These are phyloP conservation scores for Blastocystis sp. DNA, from an alignment of 352 stramenopile genomes.

Conservation along the genomic window DNA sequence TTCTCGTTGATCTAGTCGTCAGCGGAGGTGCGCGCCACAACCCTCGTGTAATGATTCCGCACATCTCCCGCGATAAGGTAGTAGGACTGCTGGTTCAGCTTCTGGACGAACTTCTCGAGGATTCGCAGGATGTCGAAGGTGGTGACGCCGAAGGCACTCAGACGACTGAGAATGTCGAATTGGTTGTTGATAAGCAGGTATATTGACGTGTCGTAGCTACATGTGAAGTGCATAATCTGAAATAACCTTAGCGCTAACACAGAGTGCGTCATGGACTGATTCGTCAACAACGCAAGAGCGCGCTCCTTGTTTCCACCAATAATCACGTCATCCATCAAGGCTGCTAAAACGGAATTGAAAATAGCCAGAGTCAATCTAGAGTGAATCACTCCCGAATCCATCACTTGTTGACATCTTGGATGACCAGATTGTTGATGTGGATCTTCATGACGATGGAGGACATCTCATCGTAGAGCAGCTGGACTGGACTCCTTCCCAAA, in stretches of 20 bases:
- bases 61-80: slow-evolving; percentile 22
- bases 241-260: slow-evolving; percentile 38
- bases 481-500: neutral
- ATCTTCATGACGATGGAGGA: slow-evolving; percentile 10
- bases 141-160: slow-evolving; percentile 10
- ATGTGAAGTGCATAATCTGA: neutral
- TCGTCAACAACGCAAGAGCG: neutral
- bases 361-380: slow-evolving; percentile 56
- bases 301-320: neutral
- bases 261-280: slow-evolving; percentile 7
- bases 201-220: slow-evolving; percentile 41
- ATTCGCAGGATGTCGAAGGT: slow-evolving; percentile 39
- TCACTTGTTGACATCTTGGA: slow-evolving; percentile 52
- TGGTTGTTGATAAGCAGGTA: slow-evolving; percentile 59
- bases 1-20: slow-evolving; percentile 1
- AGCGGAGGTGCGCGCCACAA: neutral
- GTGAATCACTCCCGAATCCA: neutral
- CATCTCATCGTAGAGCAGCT: slow-evolving; percentile 18
- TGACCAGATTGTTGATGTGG: slow-evolving; percentile 53
- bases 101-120: slow-evolving; percentile 18
- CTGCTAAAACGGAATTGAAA: slow-evolving; percentile 37
- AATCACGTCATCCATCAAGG: slow-evolving; percentile 59
- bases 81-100: slow-evolving; percentile 59
- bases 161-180: slow-evolving; percentile 36
- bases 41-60: slow-evolving; percentile 14